These are phyloP conservation scores for Chrysoporthe puriensis DNA, from an alignment of 2,329 filamentous ascomycete genomes.

Conservation along the genomic window DNA sequence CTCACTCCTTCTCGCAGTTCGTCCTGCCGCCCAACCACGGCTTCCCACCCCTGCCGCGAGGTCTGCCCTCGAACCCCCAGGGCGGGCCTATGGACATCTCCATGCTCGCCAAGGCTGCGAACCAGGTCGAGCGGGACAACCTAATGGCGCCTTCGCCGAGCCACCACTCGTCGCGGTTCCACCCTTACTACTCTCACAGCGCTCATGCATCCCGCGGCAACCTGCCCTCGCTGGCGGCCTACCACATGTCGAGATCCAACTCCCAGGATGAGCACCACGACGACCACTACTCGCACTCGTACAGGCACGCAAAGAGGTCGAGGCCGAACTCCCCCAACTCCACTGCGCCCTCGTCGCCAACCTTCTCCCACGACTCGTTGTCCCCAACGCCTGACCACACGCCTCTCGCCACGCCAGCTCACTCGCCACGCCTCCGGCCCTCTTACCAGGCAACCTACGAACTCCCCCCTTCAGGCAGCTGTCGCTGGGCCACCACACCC, in stretches of 20 bases:
- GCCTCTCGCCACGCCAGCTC: slow-evolving; percentile 94
- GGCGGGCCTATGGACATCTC: slow-evolving; percentile 56
- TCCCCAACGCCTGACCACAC: slow-evolving; percentile 97
- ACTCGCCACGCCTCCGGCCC: slow-evolving; percentile 87
- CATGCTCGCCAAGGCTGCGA: slow-evolving; percentile 63
- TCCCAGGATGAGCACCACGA: slow-evolving; percentile 78
- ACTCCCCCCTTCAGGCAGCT: slow-evolving; percentile 79
- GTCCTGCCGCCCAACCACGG: slow-evolving; percentile 50
- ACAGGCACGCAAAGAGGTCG: slow-evolving; percentile 83
- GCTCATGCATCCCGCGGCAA: slow-evolving; percentile 60
- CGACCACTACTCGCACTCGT: slow-evolving; percentile 70
- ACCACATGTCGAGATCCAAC: slow-evolving; percentile 91
- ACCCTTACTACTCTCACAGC: slow-evolving; percentile 57
- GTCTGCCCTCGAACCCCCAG: slow-evolving; percentile 41
- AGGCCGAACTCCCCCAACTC: slow-evolving; percentile 93
- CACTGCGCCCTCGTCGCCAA: slow-evolving; percentile 92
- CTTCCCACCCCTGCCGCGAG: slow-evolving; percentile 55
- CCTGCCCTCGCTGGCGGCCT: slow-evolving; percentile 78
- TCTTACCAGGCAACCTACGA: slow-evolving; percentile 71
- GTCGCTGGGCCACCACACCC: slow-evolving; percentile 56
- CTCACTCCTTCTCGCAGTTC: slow-evolving; percentile 82
- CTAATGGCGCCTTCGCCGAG: slow-evolving; percentile 45
- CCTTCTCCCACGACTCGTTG: slow-evolving; percentile 92
- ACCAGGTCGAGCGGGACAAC: slow-evolving; percentile 65
- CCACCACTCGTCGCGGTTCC: slow-evolving; percentile 52